These are phyloP conservation scores for Leucosporidium yakuticum DNA, from an alignment of 768 basidiomycete species.

Conservation along the genomic window DNA sequence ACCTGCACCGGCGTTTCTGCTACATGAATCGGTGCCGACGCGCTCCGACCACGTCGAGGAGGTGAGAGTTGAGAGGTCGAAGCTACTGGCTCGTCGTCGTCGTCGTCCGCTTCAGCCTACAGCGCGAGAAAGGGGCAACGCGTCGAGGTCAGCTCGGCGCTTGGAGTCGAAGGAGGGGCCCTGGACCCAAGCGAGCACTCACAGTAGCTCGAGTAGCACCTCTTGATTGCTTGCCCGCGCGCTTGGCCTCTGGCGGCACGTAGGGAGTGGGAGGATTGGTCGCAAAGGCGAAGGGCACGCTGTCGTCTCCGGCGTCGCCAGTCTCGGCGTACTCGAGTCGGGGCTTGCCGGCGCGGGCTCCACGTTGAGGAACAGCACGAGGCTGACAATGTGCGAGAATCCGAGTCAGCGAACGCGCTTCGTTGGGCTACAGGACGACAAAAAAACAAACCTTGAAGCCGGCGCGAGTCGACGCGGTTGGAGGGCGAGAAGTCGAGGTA, in stretches of 20 bases:
- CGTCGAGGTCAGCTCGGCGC: constrained; percentile 1
- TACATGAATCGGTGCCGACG: background rate
- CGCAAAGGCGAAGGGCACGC: constrained; percentile 21
- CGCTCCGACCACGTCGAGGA: background rate
- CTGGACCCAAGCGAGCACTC: background rate
- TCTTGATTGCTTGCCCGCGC: constrained; percentile 3
- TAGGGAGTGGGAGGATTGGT: constrained; percentile 28
- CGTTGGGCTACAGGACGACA: background rate
- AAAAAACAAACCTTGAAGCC: background rate
- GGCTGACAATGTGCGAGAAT: constrained; percentile 2
- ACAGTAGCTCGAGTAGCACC: constrained; percentile 8
- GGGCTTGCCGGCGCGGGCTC: constrained; percentile 15
- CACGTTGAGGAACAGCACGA: constrained; percentile 15
- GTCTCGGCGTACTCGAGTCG: constrained; percentile 9
- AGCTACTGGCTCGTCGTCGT: constrained; percentile 5
- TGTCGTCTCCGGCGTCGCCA: constrained; percentile 10
- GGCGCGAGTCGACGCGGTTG: background rate
- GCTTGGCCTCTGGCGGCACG: background rate
- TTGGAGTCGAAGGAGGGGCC: too few relatives aligned
- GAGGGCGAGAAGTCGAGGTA: too few relatives aligned
- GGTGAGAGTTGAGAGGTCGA: constrained; percentile 12
- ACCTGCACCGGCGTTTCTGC: constrained; percentile 32
- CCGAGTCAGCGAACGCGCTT: background rate
- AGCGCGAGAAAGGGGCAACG: background rate
- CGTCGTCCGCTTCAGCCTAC: background rate